Base-by-base conservation (phyloP, 2,329 filamentous ascomycete species). In the Colletotrichum spaethianum region DNA sequence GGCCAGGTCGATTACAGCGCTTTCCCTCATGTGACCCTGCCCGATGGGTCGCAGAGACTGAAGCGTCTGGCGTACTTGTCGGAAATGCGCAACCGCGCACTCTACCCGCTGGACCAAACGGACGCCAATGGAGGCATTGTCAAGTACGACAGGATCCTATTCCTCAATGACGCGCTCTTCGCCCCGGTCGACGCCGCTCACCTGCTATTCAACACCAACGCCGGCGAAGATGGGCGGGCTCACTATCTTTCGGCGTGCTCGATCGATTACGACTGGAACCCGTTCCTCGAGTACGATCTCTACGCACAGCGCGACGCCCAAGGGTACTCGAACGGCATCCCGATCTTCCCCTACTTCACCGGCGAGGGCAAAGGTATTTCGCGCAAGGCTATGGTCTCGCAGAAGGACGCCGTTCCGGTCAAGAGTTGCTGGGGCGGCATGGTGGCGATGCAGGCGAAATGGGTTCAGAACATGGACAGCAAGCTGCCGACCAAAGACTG, bases 361-460 rank as follows among this genome's bases (percentile, higher is more conserved):
- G 81, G 78, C 56, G 83, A 82, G 1, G 88, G 88, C 1, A 79
- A 86, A 18, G 89, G 83, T 0, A 82, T 82, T n/a, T 90, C 87
- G 46, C 86, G 92, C 55, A 83, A 85, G 5, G 92, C 93, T 78
- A 90, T 94, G 23, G 80, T 93, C 1, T 83, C 83, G 0, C 88
- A 90, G 67, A 86, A 80, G 46, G 90, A 92, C 75, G 89, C 92
- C 0, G 92, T 95, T 1, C 87, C 90, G 11, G 93, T 94, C 1
- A 89, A 88, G 76, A 91, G 91, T 74, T 95, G 93, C 81, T 95
- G 93, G 93, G 92, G 92, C 63, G 93, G 93, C 28, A 94, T 94
- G 89, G 91, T 90, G 2, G 89, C 89, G 2, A 91, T 91, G 80
- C 87, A 92, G 77, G 90, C 89, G 1, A 82, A 82, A 57, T 90